These are phyloP conservation scores for Trichosporon ovoides DNA, from an alignment of 1,284 basidiomycete species.

Conservation along the genomic window DNA sequence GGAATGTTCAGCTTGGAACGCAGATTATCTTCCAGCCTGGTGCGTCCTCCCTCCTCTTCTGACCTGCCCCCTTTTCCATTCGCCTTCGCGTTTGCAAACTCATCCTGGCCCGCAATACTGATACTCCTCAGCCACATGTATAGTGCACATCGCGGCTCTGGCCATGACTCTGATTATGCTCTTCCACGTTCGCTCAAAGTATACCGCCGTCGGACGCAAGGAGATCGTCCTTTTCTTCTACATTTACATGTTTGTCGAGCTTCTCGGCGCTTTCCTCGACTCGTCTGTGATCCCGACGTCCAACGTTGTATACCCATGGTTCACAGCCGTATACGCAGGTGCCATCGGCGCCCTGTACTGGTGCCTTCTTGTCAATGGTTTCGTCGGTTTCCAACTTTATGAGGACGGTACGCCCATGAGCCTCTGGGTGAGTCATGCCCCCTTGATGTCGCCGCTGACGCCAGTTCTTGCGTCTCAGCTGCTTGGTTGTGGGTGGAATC, in stretches of 20 bases:
- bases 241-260: slow-evolving; percentile 85
- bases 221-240: slow-evolving; percentile 99
- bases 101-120: too few relatives aligned
- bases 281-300: slow-evolving; percentile 92
- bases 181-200: slow-evolving; percentile 93
- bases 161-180: slow-evolving; percentile 99
- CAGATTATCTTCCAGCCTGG: slow-evolving; percentile 97
- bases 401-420: slow-evolving; percentile 96
- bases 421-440: slow-evolving; percentile 68
- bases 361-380: slow-evolving; percentile 92
- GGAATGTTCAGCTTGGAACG: slow-evolving; percentile 89
- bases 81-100: too few relatives aligned
- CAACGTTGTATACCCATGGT: slow-evolving; percentile 82
- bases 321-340: slow-evolving; percentile 88
- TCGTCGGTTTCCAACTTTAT: slow-evolving; percentile 97
- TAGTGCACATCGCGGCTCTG: slow-evolving; percentile 94
- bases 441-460: neutral
- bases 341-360: slow-evolving; percentile 81
- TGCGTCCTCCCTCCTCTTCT: slow-evolving; percentile 38
- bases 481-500: slow-evolving; percentile 71
- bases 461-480: slow-evolving; percentile 79
- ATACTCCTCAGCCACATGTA: slow-evolving; percentile 69
- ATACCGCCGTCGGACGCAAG: slow-evolving; percentile 95
- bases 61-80: too few relatives aligned
- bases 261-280: slow-evolving; percentile 94